Evolutionary conservation across 352 stramenopile genomes (phyloP).

Genomic region (Thraustotheca clavata): DNA sequence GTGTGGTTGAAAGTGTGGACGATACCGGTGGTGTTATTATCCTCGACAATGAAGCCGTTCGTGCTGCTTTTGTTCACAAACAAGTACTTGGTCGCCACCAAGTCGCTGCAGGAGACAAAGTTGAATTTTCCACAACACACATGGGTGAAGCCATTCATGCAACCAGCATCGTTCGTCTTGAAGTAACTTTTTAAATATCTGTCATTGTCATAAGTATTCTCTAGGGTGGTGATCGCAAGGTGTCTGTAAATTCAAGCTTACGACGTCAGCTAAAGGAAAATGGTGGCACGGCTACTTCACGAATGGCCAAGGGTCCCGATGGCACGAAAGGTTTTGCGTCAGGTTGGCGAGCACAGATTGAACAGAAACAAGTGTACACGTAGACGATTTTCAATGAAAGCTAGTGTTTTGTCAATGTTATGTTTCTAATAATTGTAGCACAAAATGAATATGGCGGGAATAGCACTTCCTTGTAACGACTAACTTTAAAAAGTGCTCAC

Average conservation of each 20-base stretch:
- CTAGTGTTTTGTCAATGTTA: neutral
- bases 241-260: conserved; percentile 27
- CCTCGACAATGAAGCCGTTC: conserved; percentile 32
- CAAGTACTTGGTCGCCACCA: conserved; percentile 39
- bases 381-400: neutral
- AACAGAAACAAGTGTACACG: neutral
- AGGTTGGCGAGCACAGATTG: conserved; percentile 33
- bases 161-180: conserved; percentile 20
- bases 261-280: conserved; percentile 54
- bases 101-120: conserved; percentile 52
- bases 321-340: conserved; percentile 55
- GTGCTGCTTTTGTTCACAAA: conserved; percentile 38
- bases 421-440: neutral
- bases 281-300: conserved; percentile 54
- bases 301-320: conserved; percentile 67
- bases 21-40: conserved; percentile 45
- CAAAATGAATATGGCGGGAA: too few species aligned
- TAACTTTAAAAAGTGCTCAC: too few species aligned
- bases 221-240: conserved; percentile 3
- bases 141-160: conserved; percentile 16
- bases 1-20: conserved; percentile 44
- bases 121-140: conserved; percentile 49
- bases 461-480: too few species aligned
- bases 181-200: conserved; percentile 24
- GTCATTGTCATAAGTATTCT: conserved; percentile 24